Evolutionary conservation across 2,329 filamentous ascomycete species (phyloP).

Genomic region (Talaromyces sp.): DNA sequence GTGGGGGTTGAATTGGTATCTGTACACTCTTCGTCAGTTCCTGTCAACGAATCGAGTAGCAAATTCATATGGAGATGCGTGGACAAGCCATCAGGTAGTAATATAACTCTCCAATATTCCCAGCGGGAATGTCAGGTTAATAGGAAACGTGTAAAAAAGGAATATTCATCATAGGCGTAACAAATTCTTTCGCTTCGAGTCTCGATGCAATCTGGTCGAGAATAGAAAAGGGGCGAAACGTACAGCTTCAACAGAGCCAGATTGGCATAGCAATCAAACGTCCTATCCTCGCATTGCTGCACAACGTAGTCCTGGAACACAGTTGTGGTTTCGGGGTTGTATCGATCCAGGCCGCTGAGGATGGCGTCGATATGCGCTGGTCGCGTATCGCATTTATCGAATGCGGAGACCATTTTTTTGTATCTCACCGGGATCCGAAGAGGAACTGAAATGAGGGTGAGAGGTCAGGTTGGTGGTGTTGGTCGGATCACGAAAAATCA

Average conservation of each 20-base stretch:
- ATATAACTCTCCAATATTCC: constrained; percentile 67
- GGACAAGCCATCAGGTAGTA: constrained; percentile 61
- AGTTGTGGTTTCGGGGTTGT: constrained; percentile 94
- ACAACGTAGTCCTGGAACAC: constrained; percentile 91
- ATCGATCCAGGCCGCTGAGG: constrained; percentile 94
- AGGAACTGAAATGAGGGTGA: neutral
- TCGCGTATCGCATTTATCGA: constrained; percentile 86
- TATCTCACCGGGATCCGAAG: neutral
- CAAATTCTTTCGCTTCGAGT: neutral
- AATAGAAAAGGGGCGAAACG: constrained; percentile 31
- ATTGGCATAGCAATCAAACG: constrained; percentile 95
- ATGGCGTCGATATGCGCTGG: constrained; percentile 89
- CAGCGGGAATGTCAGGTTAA: constrained; percentile 70
- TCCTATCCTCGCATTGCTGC: constrained; percentile 91
- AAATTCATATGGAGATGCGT: too few species aligned
- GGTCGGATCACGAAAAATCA: neutral
- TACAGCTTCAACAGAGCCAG: constrained; percentile 94
- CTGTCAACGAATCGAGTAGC: too few species aligned
- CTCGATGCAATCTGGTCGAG: neutral
- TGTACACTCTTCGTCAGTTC: constrained; percentile 42
- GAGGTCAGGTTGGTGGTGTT: neutral
- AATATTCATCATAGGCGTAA: constrained; percentile 62
- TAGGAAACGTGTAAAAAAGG: constrained; percentile 79
- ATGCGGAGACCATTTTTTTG: constrained; percentile 41
- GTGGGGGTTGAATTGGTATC: constrained; percentile 99